phyloP scores from a whole-genome alignment of 1,284 basidiomycete genomes.

The Sanghuangporus sanghuang region DNA sequence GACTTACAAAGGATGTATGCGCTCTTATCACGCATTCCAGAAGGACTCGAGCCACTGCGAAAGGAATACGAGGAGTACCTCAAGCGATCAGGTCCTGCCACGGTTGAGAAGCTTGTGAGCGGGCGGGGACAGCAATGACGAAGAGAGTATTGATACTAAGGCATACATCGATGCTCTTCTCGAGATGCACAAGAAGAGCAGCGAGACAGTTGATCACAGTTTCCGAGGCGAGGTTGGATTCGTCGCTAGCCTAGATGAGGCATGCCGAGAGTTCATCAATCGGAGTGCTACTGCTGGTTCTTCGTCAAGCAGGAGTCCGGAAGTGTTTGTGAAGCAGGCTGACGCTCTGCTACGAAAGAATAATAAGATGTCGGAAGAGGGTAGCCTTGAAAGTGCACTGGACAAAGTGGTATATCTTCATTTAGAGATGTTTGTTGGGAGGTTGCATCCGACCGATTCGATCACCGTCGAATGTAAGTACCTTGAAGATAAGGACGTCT shows the following conservation, averaged over 20 bases:
- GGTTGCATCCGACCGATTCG: neutral
- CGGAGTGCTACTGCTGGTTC: slow-evolving; percentile 85
- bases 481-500: slow-evolving; percentile 98
- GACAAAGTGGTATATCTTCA: slow-evolving; percentile 76
- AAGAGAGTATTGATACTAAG: slow-evolving; percentile 77
- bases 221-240: slow-evolving; percentile 96
- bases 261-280: slow-evolving; percentile 93
- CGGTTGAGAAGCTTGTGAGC: slow-evolving; percentile 75
- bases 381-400: slow-evolving; percentile 84
- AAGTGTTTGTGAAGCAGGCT: slow-evolving; percentile 91
- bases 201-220: slow-evolving; percentile 84
- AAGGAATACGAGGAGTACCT: slow-evolving; percentile 95
- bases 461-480: slow-evolving; percentile 86
- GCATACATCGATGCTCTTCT: slow-evolving; percentile 92
- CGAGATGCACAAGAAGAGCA: slow-evolving; percentile 89
- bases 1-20: slow-evolving; percentile 96
- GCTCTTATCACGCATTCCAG: slow-evolving; percentile 79
- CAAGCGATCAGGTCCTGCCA: slow-evolving; percentile 82
- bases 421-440: neutral
- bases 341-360: slow-evolving; percentile 91
- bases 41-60: slow-evolving; percentile 89
- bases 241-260: slow-evolving; percentile 92
- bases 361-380: slow-evolving; percentile 94
- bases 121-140: slow-evolving; percentile 38
- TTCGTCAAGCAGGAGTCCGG: slow-evolving; percentile 87